phyloP scores from a whole-genome alignment of 495 filamentous ascomycete genomes.

The Penicillium taxi region DNA sequence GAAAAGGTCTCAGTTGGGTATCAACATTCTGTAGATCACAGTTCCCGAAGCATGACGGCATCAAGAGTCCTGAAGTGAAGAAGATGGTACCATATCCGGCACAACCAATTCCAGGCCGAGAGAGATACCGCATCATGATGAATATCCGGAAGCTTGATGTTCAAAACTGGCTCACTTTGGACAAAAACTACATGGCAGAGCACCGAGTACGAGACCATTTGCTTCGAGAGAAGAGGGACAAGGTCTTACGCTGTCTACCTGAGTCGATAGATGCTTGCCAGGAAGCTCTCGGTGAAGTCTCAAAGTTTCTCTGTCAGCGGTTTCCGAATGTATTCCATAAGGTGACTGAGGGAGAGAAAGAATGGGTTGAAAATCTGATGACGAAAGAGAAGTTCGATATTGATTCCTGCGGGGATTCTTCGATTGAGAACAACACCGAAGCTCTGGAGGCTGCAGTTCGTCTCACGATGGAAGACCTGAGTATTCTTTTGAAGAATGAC shows the following conservation, averaged over 20 bases:
- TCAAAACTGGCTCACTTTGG: slow-evolving; percentile 48
- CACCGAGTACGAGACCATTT: slow-evolving; percentile 38
- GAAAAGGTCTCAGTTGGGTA: slow-evolving; percentile 21
- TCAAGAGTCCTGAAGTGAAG: slow-evolving; percentile 25
- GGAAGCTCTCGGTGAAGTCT: slow-evolving; percentile 44
- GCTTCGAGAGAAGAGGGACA: slow-evolving; percentile 29
- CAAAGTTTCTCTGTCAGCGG: slow-evolving; percentile 41
- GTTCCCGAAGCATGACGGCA: slow-evolving; percentile 5
- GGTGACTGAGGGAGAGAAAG: slow-evolving; percentile 20
- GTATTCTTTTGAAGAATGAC: slow-evolving; percentile 43
- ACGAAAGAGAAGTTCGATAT: slow-evolving; percentile 42
- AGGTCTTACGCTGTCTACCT: slow-evolving; percentile 44
- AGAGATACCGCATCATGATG: slow-evolving; percentile 45
- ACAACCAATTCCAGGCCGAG: slow-evolving; percentile 38
- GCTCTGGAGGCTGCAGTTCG: slow-evolving; percentile 50
- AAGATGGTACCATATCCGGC: slow-evolving; percentile 36
- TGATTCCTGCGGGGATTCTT: slow-evolving; percentile 12
- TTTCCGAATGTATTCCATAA: slow-evolving; percentile 41
- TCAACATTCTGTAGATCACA: slow-evolving; percentile 7
- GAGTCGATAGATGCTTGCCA: slow-evolving; percentile 43
- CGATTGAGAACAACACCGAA: slow-evolving; percentile 24
- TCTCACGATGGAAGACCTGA: slow-evolving; percentile 52
- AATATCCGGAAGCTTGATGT: slow-evolving; percentile 45
- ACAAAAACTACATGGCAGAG: slow-evolving; percentile 44
- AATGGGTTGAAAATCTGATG: slow-evolving; percentile 38